Base-by-base conservation (phyloP, 257 asterid genomes). In the Ehretia macrophylla region DNA sequence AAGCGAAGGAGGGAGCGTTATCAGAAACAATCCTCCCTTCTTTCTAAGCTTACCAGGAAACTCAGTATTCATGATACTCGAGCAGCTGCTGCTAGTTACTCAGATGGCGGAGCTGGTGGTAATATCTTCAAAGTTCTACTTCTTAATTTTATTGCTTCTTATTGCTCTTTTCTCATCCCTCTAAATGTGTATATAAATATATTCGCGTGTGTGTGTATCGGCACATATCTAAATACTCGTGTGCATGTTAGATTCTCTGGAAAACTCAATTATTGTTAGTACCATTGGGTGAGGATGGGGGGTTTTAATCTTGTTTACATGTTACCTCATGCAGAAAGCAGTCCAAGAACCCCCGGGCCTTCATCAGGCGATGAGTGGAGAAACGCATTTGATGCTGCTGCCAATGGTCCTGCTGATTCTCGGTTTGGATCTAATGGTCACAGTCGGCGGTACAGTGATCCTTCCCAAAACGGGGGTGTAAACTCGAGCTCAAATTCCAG, bases 301-400 rank as follows among this genome's bases (percentile, higher is more conserved):
- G 35, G 35, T 6, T 27, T 27, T 27, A 27, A 27, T 27, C 35
- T 27, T 27, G 35, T 6, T 27, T 27, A 27, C 4, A n/a, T 68
- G 67, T 14, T 21, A 53, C 66, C 23, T 49, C 19, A 38, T 66
- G 73, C 82, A 82, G 97, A 81, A 76, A 86, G 89, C 64, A 87
- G 99, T 60, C 97, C 99, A 58, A 84, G 79, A 59, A 66, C 86
- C 11, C 45, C 71, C 14, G 87, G 93, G 52, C 76, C 86, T 27
- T 73, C 95, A 10, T 60, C 95, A 0, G 95, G 97, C 8, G 96
- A 88, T 48, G 99, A 92, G 35, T 92, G 99, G 99, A 75, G 97
- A 75, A 73, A 83, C 56, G 99, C 99, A 65, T 92, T 92, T 62
- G 99, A 92, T 74, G 72, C 91, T 51, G 97, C 96, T 51, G 85